A percentile compares a stretch with the other conserved stretches of the same genome.
Conservation (phyloP, 768 basidiomycete species). For the Dioszegia crocea region DNA sequence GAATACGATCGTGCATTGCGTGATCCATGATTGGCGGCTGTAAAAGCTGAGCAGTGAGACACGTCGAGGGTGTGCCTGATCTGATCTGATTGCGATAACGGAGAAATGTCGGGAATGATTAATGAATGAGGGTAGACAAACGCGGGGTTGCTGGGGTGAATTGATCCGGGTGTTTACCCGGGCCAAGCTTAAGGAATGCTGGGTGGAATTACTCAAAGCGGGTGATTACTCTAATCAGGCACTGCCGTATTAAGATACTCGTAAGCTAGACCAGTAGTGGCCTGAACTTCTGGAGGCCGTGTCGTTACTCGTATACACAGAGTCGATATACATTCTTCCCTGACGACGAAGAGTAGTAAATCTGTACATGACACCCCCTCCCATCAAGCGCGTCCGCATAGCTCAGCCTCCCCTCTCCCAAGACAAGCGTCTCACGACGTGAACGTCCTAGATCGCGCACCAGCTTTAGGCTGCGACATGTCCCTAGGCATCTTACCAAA, state of each 20-base stretch:
- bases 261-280: too few species aligned
- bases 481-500: conserved; percentile 42
- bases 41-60: too few species aligned
- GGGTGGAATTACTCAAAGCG: neutral
- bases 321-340: too few species aligned
- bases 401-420: neutral
- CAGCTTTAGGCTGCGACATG: conserved; percentile 42
- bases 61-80: neutral
- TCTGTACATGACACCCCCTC: too few species aligned
- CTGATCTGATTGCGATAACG: conserved; percentile 1
- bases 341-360: too few species aligned
- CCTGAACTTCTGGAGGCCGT: too few species aligned
- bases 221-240: neutral
- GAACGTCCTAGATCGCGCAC: conserved; percentile 48
- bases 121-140: neutral
- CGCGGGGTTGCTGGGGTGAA: neutral
- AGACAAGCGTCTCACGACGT: conserved; percentile 2
- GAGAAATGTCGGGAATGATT: conserved; percentile 5
- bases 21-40: neutral
- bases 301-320: too few species aligned
- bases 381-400: too few species aligned
- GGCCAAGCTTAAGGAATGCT: neutral
- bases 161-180: neutral
- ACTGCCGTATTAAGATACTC: neutral
- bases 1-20: neutral